These are phyloP conservation scores for Plasmodium relictum DNA, from an alignment of 169 alveolate species.

Conservation along the genomic window DNA sequence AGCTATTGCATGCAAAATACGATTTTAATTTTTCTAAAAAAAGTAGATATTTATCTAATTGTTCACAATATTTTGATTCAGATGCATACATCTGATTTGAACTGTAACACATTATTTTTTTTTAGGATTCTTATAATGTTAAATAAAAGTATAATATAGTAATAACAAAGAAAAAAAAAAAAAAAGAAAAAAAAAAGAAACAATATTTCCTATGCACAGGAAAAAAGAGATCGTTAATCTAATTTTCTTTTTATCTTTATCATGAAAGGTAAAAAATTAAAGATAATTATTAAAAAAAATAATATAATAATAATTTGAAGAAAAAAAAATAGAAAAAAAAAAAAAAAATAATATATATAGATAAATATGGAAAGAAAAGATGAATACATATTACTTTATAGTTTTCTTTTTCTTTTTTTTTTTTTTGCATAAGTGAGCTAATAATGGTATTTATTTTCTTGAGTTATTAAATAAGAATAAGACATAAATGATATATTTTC, in stretches of 20 bases:
- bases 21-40: neutral
- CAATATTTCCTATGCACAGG: neutral
- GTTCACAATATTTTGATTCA: conserved; percentile 4
- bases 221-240: neutral
- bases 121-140: neutral
- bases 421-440: neutral
- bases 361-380: neutral
- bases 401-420: conserved; percentile 5
- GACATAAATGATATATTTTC: no score
- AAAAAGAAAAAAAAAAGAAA: neutral
- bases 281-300: neutral
- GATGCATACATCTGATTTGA: neutral
- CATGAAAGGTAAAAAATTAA: conserved; percentile 22
- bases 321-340: no score
- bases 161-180: no score
- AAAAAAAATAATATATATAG: neutral
- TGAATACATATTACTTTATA: no score
- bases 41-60: neutral
- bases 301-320: no score
- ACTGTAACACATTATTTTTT: neutral
- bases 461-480: no score
- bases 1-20: neutral
- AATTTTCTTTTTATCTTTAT: conserved; percentile 11
- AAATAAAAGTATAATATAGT: neutral
- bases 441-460: no score